Base-by-base conservation (phyloP, 176 grass and related monocot species). In the Pharus latifolius region DNA sequence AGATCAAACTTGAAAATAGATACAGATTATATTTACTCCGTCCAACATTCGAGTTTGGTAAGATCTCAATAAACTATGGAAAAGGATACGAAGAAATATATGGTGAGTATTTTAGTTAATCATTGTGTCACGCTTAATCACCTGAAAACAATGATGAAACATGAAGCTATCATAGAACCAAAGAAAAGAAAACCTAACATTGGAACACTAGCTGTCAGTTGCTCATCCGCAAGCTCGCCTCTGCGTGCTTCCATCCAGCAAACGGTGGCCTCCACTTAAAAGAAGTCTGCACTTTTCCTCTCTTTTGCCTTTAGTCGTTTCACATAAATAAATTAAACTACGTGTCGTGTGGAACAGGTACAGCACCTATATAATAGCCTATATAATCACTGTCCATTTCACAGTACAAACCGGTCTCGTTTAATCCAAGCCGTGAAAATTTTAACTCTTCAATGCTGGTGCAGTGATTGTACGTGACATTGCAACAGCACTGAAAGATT, bases 321-420 rank as follows among this genome's bases (percentile, higher is more conserved):
- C 31, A 15, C 17, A 48, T 17, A 48, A 50, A 6, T 23, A 13
- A 16, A 0, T 24, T 44, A 5, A 7, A 35, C 19, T 59, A 50
- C 59, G 60, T 51, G 18, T 51, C 50, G 18, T 48, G 32, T 13
- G 23, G n/a, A 48, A 45, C 69, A 65, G 56, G 71, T 82, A 53
- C 42, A 50, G 32, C 16, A 30, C 20, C 60, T 11, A 10, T n/a
- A 41, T 59, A 43, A 3, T 16, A 41, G 14, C 31, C 5, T 37
- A 40, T 3, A 19, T 48, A 60, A 17, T 52, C 40, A 18, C 25
- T 26, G 14, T 60, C 43, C 44, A 15, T 22, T 43, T 6, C 29
- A 17, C 45, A 15, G 27, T 10, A 6, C n/a, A n/a, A n/a, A n/a
- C n/a, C n/a, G n/a, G n/a, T n/a, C n/a, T 37, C 7, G 4, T 54